These are phyloP conservation scores for Geranium brycei DNA, from an alignment of 345 rosid genomes.

Conservation along the genomic window DNA sequence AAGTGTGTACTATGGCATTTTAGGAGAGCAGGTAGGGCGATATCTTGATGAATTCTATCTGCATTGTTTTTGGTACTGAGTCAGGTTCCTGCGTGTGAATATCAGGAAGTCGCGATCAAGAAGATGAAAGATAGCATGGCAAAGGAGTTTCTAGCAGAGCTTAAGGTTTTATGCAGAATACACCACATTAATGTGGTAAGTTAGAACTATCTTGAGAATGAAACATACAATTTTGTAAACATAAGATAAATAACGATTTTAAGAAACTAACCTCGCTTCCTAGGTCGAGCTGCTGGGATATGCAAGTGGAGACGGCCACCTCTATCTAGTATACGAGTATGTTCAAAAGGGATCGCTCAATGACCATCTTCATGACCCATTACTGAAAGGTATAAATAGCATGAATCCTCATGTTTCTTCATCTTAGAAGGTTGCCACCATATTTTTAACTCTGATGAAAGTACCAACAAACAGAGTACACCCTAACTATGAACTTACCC, in stretches of 20 bases:
- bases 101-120: conserved; percentile 28
- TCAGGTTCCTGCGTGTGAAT: not conserved
- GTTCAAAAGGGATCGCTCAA: conserved; percentile 21
- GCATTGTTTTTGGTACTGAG: not conserved
- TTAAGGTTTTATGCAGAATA: conserved; percentile 21
- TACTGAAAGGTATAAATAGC: conserved; percentile 14
- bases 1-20: conserved; percentile 16
- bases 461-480: no score
- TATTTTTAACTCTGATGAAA: no score
- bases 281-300: conserved; percentile 30
- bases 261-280: conserved; percentile 2
- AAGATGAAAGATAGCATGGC: conserved; percentile 25
- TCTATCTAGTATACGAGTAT: conserved; percentile 23
- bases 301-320: conserved; percentile 17
- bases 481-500: no score
- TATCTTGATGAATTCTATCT: not conserved
- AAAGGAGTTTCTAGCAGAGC: conserved; percentile 25
- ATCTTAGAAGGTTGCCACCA: no score
- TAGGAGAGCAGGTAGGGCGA: conserved; percentile 13
- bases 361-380: conserved; percentile 22
- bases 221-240: not conserved
- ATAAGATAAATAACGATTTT: not conserved
- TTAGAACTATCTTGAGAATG: not conserved
- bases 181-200: conserved; percentile 31
- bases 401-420: no score